These are phyloP conservation scores for Pseudopediastrum boryanum DNA, from an alignment of 139 green algal genomes.

Conservation along the genomic window DNA sequence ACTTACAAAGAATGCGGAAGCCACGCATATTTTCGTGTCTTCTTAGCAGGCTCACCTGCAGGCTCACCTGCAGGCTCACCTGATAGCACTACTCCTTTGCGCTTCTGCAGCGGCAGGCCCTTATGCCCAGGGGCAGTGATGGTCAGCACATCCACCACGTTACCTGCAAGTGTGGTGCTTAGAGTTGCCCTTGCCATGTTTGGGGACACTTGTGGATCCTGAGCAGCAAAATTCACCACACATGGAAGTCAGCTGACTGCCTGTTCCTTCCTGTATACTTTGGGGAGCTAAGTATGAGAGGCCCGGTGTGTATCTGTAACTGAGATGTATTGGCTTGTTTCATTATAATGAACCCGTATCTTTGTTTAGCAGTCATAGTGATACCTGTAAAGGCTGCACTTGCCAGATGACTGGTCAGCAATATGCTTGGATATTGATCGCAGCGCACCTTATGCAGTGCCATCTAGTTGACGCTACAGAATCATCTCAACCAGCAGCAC, in stretches of 20 bases:
- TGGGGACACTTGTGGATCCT: no score
- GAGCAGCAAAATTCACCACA: no score
- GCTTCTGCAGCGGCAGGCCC: slow-evolving; percentile 18
- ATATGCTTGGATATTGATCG: no score
- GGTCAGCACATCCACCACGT: slow-evolving; percentile 68
- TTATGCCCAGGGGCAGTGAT: slow-evolving; percentile 52
- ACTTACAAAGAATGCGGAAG: no score
- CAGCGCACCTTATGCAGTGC: no score
- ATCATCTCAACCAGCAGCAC: background rate
- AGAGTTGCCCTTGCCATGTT: slow-evolving; percentile 24
- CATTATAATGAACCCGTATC: background rate
- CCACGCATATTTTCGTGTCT: no score
- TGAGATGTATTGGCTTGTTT: background rate
- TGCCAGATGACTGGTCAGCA: background rate
- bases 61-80: background rate
- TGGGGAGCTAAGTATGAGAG: no score
- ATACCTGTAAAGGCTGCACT: no score
- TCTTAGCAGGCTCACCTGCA: no score
- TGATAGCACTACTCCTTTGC: slow-evolving; percentile 39
- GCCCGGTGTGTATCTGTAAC: background rate
- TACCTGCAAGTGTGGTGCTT: slow-evolving; percentile 66
- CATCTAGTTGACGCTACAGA: no score
- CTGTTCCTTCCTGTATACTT: no score
- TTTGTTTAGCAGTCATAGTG: slow-evolving; percentile 1
- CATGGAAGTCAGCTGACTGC: no score